Percentiles rank a stretch among this genome's conserved stretches.
Conservation (phyloP, 192 early-diverging fungal species). For the Mortierella claussenii region DNA sequence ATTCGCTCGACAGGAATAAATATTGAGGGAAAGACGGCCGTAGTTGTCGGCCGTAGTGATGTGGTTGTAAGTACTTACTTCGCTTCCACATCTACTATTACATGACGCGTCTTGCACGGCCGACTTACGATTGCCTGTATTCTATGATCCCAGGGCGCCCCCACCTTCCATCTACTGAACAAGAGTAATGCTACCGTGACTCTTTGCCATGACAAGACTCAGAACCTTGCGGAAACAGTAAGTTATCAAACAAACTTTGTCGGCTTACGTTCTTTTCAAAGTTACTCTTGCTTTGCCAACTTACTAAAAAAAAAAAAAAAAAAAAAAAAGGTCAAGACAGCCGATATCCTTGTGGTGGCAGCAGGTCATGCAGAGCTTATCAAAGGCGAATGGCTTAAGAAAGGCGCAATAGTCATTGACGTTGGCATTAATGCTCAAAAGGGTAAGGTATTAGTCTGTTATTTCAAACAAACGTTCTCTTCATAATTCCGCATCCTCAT, state of each 20-base stretch:
- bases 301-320: too few relatives aligned
- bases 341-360: constrained; percentile 94
- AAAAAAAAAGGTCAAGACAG: constrained; percentile 68
- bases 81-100: too few relatives aligned
- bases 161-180: constrained; percentile 85
- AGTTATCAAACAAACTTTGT: too few relatives aligned
- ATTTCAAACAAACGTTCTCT: too few relatives aligned
- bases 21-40: constrained; percentile 87
- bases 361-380: constrained; percentile 83
- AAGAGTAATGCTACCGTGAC: constrained; percentile 91
- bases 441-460: too few relatives aligned
- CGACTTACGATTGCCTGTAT: too few relatives aligned
- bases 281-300: too few relatives aligned
- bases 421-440: constrained; percentile 95
- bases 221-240: constrained; percentile 80
- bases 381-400: constrained; percentile 95
- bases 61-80: constrained; percentile 88
- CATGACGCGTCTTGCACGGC: too few relatives aligned
- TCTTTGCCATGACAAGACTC: constrained; percentile 90
- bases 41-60: constrained; percentile 97
- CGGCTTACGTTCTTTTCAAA: too few relatives aligned
- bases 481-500: neutral
- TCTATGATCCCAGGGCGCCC: too few relatives aligned
- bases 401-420: constrained; percentile 94
- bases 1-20: constrained; percentile 76